phyloP scores from a whole-genome alignment of 306 rosid genomes.

The Cicer cuneatum region DNA sequence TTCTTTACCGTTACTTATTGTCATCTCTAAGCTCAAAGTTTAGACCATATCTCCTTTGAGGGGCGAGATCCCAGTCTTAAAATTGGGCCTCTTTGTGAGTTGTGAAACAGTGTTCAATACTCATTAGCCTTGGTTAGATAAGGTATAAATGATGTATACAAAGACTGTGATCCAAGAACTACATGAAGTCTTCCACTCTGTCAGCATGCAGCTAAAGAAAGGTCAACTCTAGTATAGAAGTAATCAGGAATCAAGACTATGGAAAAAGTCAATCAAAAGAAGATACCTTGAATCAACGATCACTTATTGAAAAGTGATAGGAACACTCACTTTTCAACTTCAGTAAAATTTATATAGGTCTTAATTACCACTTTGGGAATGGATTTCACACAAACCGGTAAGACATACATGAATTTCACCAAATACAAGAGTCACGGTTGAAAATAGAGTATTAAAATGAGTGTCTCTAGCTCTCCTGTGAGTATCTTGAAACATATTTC shows the following conservation, averaged over 20 bases:
- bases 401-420: too few species aligned
- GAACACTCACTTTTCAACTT: too few species aligned
- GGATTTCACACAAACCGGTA: too few species aligned
- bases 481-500: background rate
- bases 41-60: background rate
- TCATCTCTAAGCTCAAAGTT: background rate
- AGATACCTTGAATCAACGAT: too few species aligned
- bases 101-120: background rate
- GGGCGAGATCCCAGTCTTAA: background rate
- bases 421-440: too few species aligned
- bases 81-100: background rate
- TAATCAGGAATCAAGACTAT: background rate
- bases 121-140: background rate
- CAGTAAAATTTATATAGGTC: too few species aligned
- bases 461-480: too few species aligned
- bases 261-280: too few species aligned
- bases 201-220: conserved; percentile 11
- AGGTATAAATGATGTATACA: background rate
- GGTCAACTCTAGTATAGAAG: conserved; percentile 21
- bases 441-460: too few species aligned
- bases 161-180: conserved; percentile 31
- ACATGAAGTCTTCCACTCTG: conserved; percentile 22
- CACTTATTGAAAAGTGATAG: too few species aligned
- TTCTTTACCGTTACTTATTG: background rate
- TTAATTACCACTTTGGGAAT: too few species aligned